Conservation (phyloP, 192 early-diverging fungal species). For the Rhizoclosmatium globosum region DNA sequence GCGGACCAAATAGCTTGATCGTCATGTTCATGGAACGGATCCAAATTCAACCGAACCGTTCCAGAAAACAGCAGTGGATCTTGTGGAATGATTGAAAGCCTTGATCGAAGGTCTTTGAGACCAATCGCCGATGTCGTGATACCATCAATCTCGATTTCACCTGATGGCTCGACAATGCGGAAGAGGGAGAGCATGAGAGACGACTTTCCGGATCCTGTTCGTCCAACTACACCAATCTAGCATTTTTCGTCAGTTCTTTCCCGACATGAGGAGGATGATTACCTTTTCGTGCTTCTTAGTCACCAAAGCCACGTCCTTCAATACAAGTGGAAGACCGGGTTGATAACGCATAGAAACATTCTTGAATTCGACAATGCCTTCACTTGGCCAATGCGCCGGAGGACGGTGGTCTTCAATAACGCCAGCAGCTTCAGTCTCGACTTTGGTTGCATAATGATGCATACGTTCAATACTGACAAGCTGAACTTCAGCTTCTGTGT, state of each 20-base stretch:
- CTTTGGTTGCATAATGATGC: conserved; percentile 34
- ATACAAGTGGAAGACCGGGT: conserved; percentile 47
- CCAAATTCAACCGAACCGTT: conserved; percentile 58
- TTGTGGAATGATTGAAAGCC: conserved; percentile 62
- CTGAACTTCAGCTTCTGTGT: conserved; percentile 45
- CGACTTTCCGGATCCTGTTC: conserved; percentile 62
- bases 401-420: conserved; percentile 50
- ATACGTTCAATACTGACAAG: conserved; percentile 39
- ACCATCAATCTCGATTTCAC: conserved; percentile 75
- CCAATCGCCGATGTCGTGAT: conserved; percentile 61
- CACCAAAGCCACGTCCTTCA: conserved; percentile 48
- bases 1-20: conserved; percentile 59
- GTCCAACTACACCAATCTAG: conserved; percentile 49
- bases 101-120: conserved; percentile 39
- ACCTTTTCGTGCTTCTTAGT: conserved; percentile 50
- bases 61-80: conserved; percentile 65
- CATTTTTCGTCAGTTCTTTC: not conserved
- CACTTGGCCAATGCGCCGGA: conserved; percentile 50
- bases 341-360: conserved; percentile 54
- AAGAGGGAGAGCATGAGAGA: conserved; percentile 53
- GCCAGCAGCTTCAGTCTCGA: conserved; percentile 74
- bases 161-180: conserved; percentile 57
- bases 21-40: conserved; percentile 56
- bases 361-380: conserved; percentile 49
- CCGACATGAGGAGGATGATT: not conserved